Conservation (phyloP, 1,284 basidiomycete species). For the Sutorius eximius region DNA sequence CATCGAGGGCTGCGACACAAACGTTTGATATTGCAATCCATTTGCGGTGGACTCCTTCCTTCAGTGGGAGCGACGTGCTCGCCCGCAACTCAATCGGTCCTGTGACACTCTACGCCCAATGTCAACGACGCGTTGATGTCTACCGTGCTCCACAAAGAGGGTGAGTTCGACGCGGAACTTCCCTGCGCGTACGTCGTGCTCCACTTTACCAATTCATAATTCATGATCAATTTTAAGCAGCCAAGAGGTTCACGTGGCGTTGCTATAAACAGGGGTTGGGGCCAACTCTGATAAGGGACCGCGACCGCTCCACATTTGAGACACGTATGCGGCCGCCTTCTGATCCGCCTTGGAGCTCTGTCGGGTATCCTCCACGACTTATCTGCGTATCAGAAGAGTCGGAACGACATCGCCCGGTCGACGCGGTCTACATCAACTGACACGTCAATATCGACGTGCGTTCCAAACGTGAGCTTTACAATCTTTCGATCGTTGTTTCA, state of each 20-base stretch:
- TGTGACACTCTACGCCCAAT: background rate
- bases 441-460: background rate
- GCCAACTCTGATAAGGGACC: slow-evolving; percentile 3
- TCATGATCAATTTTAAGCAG: background rate
- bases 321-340: background rate
- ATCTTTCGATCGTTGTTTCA: background rate
- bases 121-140: slow-evolving; percentile 1
- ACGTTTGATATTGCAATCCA: background rate
- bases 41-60: background rate
- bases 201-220: background rate
- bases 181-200: background rate
- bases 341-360: background rate
- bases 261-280: background rate
- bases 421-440: background rate
- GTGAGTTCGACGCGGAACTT: background rate
- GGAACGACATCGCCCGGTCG: background rate
- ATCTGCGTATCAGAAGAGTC: background rate
- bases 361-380: background rate
- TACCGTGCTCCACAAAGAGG: background rate
- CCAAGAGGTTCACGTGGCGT: background rate
- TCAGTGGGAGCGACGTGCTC: background rate
- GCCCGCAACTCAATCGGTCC: background rate
- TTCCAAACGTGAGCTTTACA: background rate
- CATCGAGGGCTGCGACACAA: background rate
- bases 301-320: background rate